Evolutionary conservation across 805 yeast species (phyloP).

Genomic region (Candida dendrica): DNA sequence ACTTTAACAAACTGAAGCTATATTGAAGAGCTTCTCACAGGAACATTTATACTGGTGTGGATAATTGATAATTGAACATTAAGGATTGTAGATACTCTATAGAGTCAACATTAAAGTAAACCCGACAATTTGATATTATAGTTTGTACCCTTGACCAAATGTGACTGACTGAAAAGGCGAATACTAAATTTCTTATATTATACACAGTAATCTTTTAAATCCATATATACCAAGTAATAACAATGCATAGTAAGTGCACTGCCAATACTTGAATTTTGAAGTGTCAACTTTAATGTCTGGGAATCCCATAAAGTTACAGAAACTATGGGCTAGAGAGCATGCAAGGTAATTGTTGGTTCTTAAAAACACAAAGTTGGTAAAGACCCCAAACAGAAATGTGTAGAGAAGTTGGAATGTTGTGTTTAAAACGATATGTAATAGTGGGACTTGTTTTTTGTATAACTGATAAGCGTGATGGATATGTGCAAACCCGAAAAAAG

Average conservation of each 20-base stretch:
- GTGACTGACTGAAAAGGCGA: too few relatives aligned
- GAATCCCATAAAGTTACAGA: conserved; percentile 67
- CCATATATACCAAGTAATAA: conserved; percentile 35
- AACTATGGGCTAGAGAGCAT: conserved; percentile 48
- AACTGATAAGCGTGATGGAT: conserved; percentile 62
- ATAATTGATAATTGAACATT: too few relatives aligned
- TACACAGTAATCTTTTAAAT: conserved; percentile 21
- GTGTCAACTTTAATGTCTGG: conserved; percentile 32
- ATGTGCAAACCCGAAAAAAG: conserved; percentile 73
- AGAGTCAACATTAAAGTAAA: too few relatives aligned
- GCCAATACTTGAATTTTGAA: conserved; percentile 19
- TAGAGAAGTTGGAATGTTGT: conserved; percentile 49
- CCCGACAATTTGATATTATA: too few relatives aligned
- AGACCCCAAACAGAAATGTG: conserved; percentile 65
- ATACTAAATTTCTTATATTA: too few relatives aligned
- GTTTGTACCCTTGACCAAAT: too few relatives aligned
- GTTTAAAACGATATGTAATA: conserved; percentile 26
- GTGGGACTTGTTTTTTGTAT: conserved; percentile 22
- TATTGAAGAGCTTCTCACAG: too few relatives aligned
- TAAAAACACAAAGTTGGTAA: conserved; percentile 52
- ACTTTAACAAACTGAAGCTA: too few relatives aligned
- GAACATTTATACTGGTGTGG: too few relatives aligned
- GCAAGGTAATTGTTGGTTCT: conserved; percentile 48
- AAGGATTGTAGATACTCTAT: too few relatives aligned
- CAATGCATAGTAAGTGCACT: conserved; percentile 29